These are phyloP conservation scores for Lachnellula occidentalis DNA, from an alignment of 2,329 filamentous ascomycete species.

Conservation along the genomic window DNA sequence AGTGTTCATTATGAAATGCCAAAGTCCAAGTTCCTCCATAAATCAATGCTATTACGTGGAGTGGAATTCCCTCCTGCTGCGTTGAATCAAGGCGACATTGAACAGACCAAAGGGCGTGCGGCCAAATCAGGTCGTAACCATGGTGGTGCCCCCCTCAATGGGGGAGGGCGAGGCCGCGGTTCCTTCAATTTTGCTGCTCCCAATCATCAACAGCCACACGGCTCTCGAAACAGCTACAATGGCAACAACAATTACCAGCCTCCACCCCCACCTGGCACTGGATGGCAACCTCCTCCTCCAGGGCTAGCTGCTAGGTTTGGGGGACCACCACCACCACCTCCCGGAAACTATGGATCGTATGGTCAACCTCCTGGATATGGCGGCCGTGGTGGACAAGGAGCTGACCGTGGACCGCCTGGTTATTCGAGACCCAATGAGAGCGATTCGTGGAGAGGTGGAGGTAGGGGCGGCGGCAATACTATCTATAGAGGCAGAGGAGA, in stretches of 20 bases:
- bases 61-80: slow-evolving; percentile 66
- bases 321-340: slow-evolving; percentile 42
- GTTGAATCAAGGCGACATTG: slow-evolving; percentile 70
- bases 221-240: slow-evolving; percentile 19
- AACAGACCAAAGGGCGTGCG: slow-evolving; percentile 62
- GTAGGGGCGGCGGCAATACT: neutral
- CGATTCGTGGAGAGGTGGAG: slow-evolving; percentile 7
- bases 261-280: slow-evolving; percentile 21
- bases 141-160: slow-evolving; percentile 58
- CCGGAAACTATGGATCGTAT: slow-evolving; percentile 25
- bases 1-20: slow-evolving; percentile 88
- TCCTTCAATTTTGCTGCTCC: slow-evolving; percentile 48
- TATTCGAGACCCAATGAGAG: slow-evolving; percentile 3
- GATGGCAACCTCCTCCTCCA: slow-evolving; percentile 42
- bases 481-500: neutral
- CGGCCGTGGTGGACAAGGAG: slow-evolving; percentile 12
- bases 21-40: slow-evolving; percentile 65
- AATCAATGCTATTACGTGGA: slow-evolving; percentile 89
- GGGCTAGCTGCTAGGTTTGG: slow-evolving; percentile 39
- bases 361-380: slow-evolving; percentile 15
- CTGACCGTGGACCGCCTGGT: neutral
- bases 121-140: slow-evolving; percentile 61
- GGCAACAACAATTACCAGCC: slow-evolving; percentile 17
- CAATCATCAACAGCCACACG: slow-evolving; percentile 18
- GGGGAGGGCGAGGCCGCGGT: slow-evolving; percentile 42